phyloP scores from a whole-genome alignment of 176 grass and related monocot genomes.

The Aegilops tauschii region DNA sequence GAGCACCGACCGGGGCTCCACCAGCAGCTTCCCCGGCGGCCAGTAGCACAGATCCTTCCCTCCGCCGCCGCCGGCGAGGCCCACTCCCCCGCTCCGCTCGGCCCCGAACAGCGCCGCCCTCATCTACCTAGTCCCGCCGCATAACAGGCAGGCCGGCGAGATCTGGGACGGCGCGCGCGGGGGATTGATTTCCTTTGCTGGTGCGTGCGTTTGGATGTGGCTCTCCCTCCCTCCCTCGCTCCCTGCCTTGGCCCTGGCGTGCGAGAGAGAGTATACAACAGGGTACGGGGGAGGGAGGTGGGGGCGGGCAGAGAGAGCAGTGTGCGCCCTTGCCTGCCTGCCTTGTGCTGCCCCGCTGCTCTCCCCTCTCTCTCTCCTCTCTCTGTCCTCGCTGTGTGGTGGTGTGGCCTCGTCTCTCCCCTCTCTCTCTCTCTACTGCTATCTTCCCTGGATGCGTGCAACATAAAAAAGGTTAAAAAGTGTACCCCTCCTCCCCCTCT shows the following conservation, averaged over 20 bases:
- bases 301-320: conserved; percentile 11
- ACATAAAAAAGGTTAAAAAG: conserved; percentile 84
- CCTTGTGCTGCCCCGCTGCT: conserved; percentile 17
- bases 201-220: conserved; percentile 1
- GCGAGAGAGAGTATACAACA: conserved; percentile 21
- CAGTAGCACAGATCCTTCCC: conserved; percentile 33
- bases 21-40: conserved; percentile 31
- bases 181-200: background rate
- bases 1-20: conserved; percentile 86
- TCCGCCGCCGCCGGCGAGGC: conserved; percentile 3
- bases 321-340: conserved; percentile 25
- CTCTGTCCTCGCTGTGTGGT: background rate
- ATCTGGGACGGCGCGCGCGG: conserved; percentile 31
- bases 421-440: conserved; percentile 22
- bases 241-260: conserved; percentile 5
- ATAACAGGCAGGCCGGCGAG: conserved; percentile 35
- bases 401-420: background rate
- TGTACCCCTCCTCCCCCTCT: conserved; percentile 8
- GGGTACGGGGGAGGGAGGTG: conserved; percentile 7
- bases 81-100: conserved; percentile 50
- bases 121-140: conserved; percentile 71
- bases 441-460: conserved; percentile 85
- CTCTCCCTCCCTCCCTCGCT: background rate
- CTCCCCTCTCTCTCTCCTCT: background rate
- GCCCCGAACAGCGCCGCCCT: conserved; percentile 69